phyloP scores from a whole-genome alignment of 345 rosid genomes.

The Arabidopsis thaliana region DNA sequence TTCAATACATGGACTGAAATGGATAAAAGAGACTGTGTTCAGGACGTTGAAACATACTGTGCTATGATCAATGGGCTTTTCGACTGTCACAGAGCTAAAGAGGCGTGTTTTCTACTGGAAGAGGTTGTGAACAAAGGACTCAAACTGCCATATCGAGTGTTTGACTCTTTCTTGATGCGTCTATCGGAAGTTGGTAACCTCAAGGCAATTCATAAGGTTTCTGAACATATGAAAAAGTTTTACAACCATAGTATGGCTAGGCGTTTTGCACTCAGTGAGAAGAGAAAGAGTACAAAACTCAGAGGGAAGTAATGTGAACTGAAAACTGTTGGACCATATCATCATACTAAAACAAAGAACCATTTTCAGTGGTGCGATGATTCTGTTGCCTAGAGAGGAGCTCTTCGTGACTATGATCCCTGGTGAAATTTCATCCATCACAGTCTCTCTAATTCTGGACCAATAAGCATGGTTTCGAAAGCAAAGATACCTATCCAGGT shows the following conservation, averaged over 20 bases:
- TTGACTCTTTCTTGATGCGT: constrained; percentile 79
- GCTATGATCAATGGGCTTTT: constrained; percentile 93
- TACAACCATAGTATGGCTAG: constrained; percentile 88
- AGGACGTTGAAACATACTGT: constrained; percentile 73
- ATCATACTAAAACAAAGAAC: neutral
- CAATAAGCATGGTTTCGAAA: constrained; percentile 12
- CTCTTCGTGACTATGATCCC: constrained; percentile 22
- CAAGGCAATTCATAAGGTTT: constrained; percentile 70
- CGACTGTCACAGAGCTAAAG: constrained; percentile 62
- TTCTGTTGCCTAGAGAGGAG: constrained; percentile 1
- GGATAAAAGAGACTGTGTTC: constrained; percentile 64
- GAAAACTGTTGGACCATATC: constrained; percentile 7
- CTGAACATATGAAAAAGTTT: constrained; percentile 82
- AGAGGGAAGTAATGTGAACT: constrained; percentile 56
- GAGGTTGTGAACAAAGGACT: constrained; percentile 69
- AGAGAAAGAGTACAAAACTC: constrained; percentile 65
- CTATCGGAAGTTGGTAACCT: constrained; percentile 76
- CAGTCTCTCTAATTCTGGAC: neutral
- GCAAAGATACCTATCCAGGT: constrained; percentile 20
- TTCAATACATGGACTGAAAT: constrained; percentile 83
- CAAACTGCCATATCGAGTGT: constrained; percentile 71
- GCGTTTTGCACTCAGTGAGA: constrained; percentile 72
- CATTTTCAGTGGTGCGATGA: neutral
- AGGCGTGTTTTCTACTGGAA: constrained; percentile 74
- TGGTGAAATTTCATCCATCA: constrained; percentile 2